phyloP scores from a whole-genome alignment of 2,329 filamentous ascomycete genomes.

The Xylariaceae sp. region DNA sequence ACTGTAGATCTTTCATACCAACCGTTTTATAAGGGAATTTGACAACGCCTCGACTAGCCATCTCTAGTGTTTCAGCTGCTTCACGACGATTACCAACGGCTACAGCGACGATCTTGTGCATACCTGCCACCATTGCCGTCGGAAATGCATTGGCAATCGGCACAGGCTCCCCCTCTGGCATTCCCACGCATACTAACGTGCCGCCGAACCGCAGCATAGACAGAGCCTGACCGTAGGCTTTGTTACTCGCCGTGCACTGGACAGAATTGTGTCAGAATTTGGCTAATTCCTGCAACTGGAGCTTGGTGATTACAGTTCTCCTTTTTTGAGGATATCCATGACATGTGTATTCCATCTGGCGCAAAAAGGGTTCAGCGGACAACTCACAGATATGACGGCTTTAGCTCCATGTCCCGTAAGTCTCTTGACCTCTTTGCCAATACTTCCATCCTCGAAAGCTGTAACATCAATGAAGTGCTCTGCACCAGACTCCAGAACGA shows the following conservation, averaged over 20 bases:
- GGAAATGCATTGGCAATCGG: conserved; percentile 13
- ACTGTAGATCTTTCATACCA: conserved; percentile 15
- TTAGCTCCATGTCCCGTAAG: conserved; percentile 16
- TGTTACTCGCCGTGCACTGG: conserved; percentile 13
- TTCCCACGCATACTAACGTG: conserved; percentile 17
- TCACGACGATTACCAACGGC: conserved; percentile 18
- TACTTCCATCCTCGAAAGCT: conserved; percentile 7
- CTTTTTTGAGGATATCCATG: too few species aligned
- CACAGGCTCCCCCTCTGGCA: conserved; percentile 15
- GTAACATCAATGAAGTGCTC: conserved; percentile 20
- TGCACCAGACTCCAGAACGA: conserved; percentile 12
- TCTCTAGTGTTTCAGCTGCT: conserved; percentile 14
- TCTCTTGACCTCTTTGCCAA: conserved; percentile 16
- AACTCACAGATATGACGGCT: conserved; percentile 14
- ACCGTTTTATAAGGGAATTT: conserved; percentile 14
- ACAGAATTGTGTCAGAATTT: neutral
- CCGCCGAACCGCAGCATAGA: conserved; percentile 16
- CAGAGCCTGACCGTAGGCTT: conserved; percentile 14
- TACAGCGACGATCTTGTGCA: conserved; percentile 9
- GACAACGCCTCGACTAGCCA: conserved; percentile 15
- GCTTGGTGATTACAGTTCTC: too few species aligned
- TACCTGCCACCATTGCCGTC: neutral
- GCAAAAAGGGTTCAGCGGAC: neutral
- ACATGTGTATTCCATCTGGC: too few species aligned
- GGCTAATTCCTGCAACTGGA: neutral